phyloP scores from a whole-genome alignment of 306 rosid species.

The Medicago arabica region DNA sequence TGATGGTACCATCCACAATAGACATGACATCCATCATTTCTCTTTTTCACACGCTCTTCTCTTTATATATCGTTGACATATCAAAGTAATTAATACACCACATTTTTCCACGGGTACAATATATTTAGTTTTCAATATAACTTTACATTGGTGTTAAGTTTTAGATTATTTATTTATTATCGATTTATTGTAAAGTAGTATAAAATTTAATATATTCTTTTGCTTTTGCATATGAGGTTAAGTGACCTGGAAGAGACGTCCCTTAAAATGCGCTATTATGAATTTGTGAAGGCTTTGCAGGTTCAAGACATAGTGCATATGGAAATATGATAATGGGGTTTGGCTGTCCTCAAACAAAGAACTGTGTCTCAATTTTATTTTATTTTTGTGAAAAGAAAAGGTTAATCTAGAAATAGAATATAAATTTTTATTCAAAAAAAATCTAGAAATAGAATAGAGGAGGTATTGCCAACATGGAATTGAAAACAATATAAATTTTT shows the following conservation, averaged over 20 bases:
- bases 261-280: background rate
- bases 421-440: no score
- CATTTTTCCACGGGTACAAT: slow-evolving; percentile 33
- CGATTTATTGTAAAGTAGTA: background rate
- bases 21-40: slow-evolving; percentile 52
- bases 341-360: background rate
- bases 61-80: slow-evolving; percentile 54
- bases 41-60: slow-evolving; percentile 49
- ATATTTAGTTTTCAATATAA: background rate
- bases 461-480: no score
- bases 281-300: background rate
- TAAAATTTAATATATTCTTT: background rate
- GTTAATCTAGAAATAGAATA: no score
- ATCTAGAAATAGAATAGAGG: no score
- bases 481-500: no score
- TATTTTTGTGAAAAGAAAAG: no score
- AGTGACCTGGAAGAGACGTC: background rate
- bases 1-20: slow-evolving; percentile 55
- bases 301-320: background rate
- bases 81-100: slow-evolving; percentile 39
- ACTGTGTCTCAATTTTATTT: no score
- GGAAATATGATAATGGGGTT: background rate
- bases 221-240: background rate
- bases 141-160: slow-evolving; percentile 4
- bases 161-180: background rate